Evolutionary conservation across 192 early-diverging fungal genomes (phyloP).

Genomic region (Gaertneriomyces sp.): DNA sequence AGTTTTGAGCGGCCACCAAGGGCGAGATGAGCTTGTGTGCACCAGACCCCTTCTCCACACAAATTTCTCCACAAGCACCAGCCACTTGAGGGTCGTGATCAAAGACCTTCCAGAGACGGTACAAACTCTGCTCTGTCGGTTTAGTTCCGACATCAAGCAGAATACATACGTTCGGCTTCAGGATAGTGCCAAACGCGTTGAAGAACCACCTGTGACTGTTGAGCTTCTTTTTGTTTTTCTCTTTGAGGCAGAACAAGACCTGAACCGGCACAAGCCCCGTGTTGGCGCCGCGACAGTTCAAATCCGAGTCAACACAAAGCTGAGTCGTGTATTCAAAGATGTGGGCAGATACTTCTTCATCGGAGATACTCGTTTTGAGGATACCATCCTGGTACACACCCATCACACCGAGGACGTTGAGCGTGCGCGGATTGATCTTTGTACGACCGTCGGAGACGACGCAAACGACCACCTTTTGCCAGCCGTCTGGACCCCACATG

Average conservation of each 20-base stretch:
- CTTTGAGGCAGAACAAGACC: conserved; percentile 75
- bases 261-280: conserved; percentile 57
- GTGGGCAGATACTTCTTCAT: conserved; percentile 62
- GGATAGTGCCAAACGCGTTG: conserved; percentile 54
- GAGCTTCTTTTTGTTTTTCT: conserved; percentile 68
- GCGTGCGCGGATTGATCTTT: conserved; percentile 64
- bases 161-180: conserved; percentile 51
- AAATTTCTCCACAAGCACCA: conserved; percentile 84
- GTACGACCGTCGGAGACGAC: conserved; percentile 45
- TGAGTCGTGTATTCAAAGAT: conserved; percentile 77
- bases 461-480: conserved; percentile 52
- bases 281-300: conserved; percentile 57
- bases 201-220: conserved; percentile 70
- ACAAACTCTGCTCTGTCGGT: conserved; percentile 65
- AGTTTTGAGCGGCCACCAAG: conserved; percentile 78
- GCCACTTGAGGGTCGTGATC: conserved; percentile 66
- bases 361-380: conserved; percentile 48
- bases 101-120: conserved; percentile 79
- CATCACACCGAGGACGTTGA: conserved; percentile 64
- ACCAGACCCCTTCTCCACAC: conserved; percentile 57
- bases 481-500: conserved; percentile 60
- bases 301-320: conserved; percentile 67
- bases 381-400: conserved; percentile 50
- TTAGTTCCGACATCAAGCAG: conserved; percentile 75
- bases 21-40: conserved; percentile 66